Evolutionary conservation across 2,329 filamentous ascomycete species (phyloP), one percentile per base, ranked within the genome.

Genomic region (Fusarium praegraminearum): DNA sequence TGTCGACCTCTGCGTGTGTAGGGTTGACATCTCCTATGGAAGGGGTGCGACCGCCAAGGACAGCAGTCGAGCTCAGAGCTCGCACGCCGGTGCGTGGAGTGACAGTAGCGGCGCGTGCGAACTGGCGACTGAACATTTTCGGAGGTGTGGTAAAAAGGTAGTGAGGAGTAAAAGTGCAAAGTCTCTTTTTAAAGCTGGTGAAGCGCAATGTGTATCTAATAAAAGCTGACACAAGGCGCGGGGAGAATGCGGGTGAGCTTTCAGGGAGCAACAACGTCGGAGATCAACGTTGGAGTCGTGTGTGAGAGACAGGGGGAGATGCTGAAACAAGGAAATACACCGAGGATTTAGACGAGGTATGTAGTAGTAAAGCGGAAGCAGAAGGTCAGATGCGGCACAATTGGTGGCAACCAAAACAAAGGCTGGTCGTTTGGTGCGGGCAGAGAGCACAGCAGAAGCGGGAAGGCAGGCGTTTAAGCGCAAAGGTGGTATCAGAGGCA

Each of bases 11-110:
- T 68, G 92, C 85, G 50, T 90, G 88, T 46, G 80, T 78, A 20
- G 82, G 80, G 85, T 91, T 84, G 75, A 99, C 89, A 81, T 99
- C 94, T 78, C 92, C 91, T 72, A 99, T 88, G 38, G 91, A 89
- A n/a, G 96, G 96, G 22, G 89, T 83, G 62, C 84, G 85, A 67
- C 68, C 72, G 57, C 79, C 76, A 68, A 78, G 76, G 69, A 76
- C 70, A 61, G 84, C 79, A 62, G 88, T 87, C 60, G 86, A 85
- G 77, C 84, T 84, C 77, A 92, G 86, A 72, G 87, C 82, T 74
- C 89, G 85, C 67, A 85, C 77, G 58, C 79, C 77, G 72, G 83
- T 81, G 76, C 84, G 85, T 67, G 82, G 81, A 71, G 81, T 81
- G 73, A 77, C 76, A 58, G 77, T 77, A 54, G 82, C 80, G 58